Percentiles rank a stretch among this genome's conserved stretches.
Evolutionary conservation across 257 asterid species (phyloP).

Genomic region (Rehmannia glutinosa): DNA sequence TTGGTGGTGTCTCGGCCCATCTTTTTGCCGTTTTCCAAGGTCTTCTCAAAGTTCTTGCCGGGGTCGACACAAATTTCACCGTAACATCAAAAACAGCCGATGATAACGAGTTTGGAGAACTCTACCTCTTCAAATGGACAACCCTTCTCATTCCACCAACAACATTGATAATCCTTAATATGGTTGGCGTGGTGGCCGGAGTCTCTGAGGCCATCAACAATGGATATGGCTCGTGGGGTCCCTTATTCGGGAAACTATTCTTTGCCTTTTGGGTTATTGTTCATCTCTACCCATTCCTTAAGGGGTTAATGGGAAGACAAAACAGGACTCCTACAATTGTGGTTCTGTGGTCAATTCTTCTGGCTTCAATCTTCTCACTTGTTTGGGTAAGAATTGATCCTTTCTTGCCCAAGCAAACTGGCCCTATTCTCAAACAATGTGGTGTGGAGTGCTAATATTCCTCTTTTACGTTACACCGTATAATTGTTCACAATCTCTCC

Average conservation of each 20-base stretch:
- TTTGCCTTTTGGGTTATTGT: conserved; percentile 92
- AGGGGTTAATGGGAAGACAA: conserved; percentile 85
- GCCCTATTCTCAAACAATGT: conserved; percentile 77
- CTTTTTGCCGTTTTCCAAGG: conserved; percentile 88
- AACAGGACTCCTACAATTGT: conserved; percentile 85
- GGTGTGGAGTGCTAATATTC: conserved; percentile 65
- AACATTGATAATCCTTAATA: conserved; percentile 64
- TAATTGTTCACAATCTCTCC: too few species aligned
- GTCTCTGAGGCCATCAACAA: conserved; percentile 76
- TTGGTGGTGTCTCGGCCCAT: conserved; percentile 81
- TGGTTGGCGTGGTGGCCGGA: conserved; percentile 88
- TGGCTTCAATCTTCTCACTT: conserved; percentile 81
- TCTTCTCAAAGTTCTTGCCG: conserved; percentile 78
- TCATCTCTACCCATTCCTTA: conserved; percentile 83
- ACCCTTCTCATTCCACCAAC: conserved; percentile 87
- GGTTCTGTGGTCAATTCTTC: conserved; percentile 77
- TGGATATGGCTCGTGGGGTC: conserved; percentile 79
- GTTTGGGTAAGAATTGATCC: conserved; percentile 91
- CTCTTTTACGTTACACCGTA: too few species aligned
- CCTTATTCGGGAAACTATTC: conserved; percentile 74
- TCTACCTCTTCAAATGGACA: conserved; percentile 89
- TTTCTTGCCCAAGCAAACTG: conserved; percentile 84
- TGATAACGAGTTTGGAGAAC: conserved; percentile 74
- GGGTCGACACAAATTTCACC: conserved; percentile 81
- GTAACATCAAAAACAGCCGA: conserved; percentile 76